Evolutionary conservation across 2,329 filamentous ascomycete species (phyloP).

Genomic region (Didymella sp.): DNA sequence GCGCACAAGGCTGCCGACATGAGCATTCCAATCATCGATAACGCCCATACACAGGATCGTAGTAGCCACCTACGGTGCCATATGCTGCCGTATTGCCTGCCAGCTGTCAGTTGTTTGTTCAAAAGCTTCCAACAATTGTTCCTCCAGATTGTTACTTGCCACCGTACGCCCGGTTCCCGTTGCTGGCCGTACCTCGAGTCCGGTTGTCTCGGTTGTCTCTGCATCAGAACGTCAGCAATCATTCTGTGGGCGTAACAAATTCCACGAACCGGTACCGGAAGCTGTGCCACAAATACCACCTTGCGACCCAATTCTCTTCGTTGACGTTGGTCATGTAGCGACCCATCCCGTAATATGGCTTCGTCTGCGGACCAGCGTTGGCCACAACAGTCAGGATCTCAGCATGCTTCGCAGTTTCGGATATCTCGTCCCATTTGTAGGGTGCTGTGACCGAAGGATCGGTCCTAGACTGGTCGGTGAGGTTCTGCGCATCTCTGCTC

Average conservation of each 20-base stretch:
- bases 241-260: no score
- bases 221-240: background rate
- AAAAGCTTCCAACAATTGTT: background rate
- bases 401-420: slow-evolving; percentile 56
- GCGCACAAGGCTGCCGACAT: background rate
- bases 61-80: slow-evolving; percentile 23
- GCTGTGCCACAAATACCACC: slow-evolving; percentile 61
- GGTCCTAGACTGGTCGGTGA: slow-evolving; percentile 48
- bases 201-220: slow-evolving; percentile 47
- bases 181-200: slow-evolving; percentile 10
- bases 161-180: slow-evolving; percentile 1
- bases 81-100: slow-evolving; percentile 12
- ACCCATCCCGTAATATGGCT: slow-evolving; percentile 52
- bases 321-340: slow-evolving; percentile 50
- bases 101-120: background rate
- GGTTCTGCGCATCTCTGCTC: slow-evolving; percentile 48
- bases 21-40: slow-evolving; percentile 26
- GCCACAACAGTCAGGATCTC: slow-evolving; percentile 54
- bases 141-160: slow-evolving; percentile 2
- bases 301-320: slow-evolving; percentile 59
- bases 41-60: slow-evolving; percentile 33
- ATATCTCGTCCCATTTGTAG: slow-evolving; percentile 57
- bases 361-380: slow-evolving; percentile 50
- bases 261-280: slow-evolving; percentile 52
- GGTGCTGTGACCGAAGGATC: slow-evolving; percentile 46